These are phyloP conservation scores for Nelumbo lutea DNA, from an alignment of 164 flowering plant species.

Conservation along the genomic window DNA sequence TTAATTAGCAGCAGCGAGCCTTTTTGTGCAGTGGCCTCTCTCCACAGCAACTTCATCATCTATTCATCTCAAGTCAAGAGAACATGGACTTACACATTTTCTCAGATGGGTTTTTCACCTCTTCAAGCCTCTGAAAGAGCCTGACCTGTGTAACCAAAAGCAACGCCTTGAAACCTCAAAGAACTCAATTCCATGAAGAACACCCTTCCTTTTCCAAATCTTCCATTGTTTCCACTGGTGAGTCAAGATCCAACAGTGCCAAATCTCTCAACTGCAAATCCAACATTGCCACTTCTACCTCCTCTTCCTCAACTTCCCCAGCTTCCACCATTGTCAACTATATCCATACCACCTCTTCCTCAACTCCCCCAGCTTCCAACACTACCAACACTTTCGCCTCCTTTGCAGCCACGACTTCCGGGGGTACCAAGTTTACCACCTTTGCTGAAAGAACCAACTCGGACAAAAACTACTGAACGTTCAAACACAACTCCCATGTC, in stretches of 20 bases:
- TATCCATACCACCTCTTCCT: constrained; percentile 16
- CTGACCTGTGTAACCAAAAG: constrained; percentile 49
- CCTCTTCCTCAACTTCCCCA: constrained; percentile 8
- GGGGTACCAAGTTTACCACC: constrained; percentile 10
- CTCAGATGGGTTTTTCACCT: constrained; percentile 56
- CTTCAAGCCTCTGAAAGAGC: constrained; percentile 62
- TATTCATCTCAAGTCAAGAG: constrained; percentile 54
- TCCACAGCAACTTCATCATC: constrained; percentile 54
- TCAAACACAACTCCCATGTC: not conserved
- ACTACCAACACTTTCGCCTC: constrained; percentile 19
- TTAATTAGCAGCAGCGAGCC: constrained; percentile 68
- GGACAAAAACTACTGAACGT: not conserved
- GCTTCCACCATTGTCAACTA: not conserved
- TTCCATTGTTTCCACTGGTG: not conserved
- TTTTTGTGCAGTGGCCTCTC: constrained; percentile 67
- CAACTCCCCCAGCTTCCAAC: constrained; percentile 20
- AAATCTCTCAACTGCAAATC: constrained; percentile 14
- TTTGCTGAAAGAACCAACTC: not conserved
- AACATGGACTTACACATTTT: constrained; percentile 47
- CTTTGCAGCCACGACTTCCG: constrained; percentile 23
- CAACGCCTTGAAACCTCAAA: constrained; percentile 26
- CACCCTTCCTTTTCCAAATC: not conserved
- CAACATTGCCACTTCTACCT: constrained; percentile 16
- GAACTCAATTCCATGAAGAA: constrained; percentile 11
- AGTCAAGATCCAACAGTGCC: not conserved